A percentile compares a stretch with the other conserved stretches of the same genome.
Evolutionary conservation across 345 rosid genomes (phyloP).

Genomic region (Limnanthes douglasii): DNA sequence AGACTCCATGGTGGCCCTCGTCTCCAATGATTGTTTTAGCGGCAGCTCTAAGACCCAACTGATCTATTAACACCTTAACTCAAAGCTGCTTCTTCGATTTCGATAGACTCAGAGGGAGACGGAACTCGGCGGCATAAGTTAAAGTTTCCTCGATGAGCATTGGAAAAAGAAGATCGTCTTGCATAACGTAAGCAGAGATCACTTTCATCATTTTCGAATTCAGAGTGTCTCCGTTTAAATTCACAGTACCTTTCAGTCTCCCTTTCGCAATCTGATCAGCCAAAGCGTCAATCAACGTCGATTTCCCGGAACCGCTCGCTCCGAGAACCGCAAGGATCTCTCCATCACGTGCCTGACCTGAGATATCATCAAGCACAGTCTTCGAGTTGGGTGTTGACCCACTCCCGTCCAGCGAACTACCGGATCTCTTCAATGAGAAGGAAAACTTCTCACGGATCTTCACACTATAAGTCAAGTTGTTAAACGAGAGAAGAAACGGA

Average conservation of each 20-base stretch:
- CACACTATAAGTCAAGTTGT: too few species aligned
- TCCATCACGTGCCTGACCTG: slow-evolving; percentile 38
- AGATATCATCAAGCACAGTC: slow-evolving; percentile 20
- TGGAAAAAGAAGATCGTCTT: slow-evolving; percentile 60
- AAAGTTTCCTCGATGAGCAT: slow-evolving; percentile 68
- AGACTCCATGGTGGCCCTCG: slow-evolving; percentile 62
- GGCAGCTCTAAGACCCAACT: slow-evolving; percentile 39
- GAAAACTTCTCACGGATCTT: too few species aligned
- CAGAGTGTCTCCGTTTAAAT: slow-evolving; percentile 37
- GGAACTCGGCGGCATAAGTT: slow-evolving; percentile 66
- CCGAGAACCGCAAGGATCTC: slow-evolving; percentile 67
- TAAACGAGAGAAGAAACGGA: too few species aligned
- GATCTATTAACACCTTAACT: slow-evolving; percentile 62
- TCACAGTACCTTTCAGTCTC: slow-evolving; percentile 42
- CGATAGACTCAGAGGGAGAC: slow-evolving; percentile 52
- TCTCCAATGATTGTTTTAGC: slow-evolving; percentile 64
- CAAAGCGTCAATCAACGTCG: slow-evolving; percentile 58
- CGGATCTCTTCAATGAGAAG: too few species aligned
- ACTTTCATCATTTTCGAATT: slow-evolving; percentile 40
- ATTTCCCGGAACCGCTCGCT: slow-evolving; percentile 65
- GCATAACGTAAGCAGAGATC: slow-evolving; percentile 71
- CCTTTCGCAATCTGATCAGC: slow-evolving; percentile 45
- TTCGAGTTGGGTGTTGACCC: slow-evolving; percentile 17
- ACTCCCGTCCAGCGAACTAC: too few species aligned
- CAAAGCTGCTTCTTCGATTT: slow-evolving; percentile 34